Base-by-base conservation (phyloP, 2,329 filamentous ascomycete genomes). In the Zelopaecilomyces penicillatus region DNA sequence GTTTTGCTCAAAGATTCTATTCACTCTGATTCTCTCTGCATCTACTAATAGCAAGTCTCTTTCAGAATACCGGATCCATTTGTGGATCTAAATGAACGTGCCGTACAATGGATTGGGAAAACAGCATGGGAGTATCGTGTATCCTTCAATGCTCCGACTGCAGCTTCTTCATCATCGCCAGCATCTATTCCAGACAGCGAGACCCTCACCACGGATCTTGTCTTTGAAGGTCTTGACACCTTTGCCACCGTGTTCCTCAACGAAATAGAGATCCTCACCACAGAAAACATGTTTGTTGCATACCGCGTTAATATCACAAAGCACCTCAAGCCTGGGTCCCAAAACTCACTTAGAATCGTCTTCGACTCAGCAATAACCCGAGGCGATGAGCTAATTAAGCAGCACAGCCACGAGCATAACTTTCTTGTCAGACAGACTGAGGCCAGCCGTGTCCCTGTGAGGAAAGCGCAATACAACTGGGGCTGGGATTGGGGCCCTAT, bases 401-500 rank as follows among this genome's bases (percentile, higher is more conserved):
- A 70, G 30, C 68, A 80, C 54, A 54, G 55, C 12, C 69, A 72
- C n/a, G 73, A 79, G 51, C 74, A 80, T 55, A 68, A 65, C 5
- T 80, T 75, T 61, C 71, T 60, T 57, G 76, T 59, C 47, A 77
- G 58, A 61, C 74, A 54, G 66, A 76, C 53, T 45, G 78, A 63
- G 43, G 56, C 61, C 19, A 58, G 64, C 30, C 52, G 59, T 3
- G 44, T 62, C 6, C 47, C 52, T 1, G 56, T 62, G 0, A 66
- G 82, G n/a, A 85, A 85, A 56, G 77, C 80, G 1, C 82, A 85
- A 58, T 85, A 81, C 52, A 76, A 83, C 52, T 85, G 78, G 78
- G 80, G 82, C 4, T 85, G 81, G 81, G 81, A 85, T 54, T 84
- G 80, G 82, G 82, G 81, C 0, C 80, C 81, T 1, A 69, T 81